Percentiles rank a stretch among this genome's conserved stretches.
These are phyloP conservation scores for Phaeodactylum tricornutum DNA, from an alignment of 108 stramenopile genomes.

Conservation along the genomic window DNA sequence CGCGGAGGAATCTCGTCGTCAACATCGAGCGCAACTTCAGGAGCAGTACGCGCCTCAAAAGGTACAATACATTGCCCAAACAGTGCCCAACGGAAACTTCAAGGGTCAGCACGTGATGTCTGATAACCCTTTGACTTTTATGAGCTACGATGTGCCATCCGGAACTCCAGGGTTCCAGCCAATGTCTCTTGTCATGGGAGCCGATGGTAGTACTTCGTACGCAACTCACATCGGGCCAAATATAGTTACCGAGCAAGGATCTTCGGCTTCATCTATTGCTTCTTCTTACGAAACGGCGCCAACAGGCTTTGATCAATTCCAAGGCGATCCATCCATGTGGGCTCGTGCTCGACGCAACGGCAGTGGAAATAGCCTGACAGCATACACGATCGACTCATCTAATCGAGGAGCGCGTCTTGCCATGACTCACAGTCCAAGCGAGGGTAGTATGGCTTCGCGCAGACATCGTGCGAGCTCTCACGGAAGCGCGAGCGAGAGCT, in stretches of 20 bases:
- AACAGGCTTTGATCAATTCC: conserved; percentile 17
- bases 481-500: conserved; percentile 16
- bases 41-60: conserved; percentile 2
- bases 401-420: conserved; percentile 3
- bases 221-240: too few relatives aligned
- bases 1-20: conserved; percentile 1
- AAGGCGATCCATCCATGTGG: conserved; percentile 18
- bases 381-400: too few relatives aligned
- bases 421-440: conserved; percentile 13
- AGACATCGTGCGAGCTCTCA: conserved; percentile 27
- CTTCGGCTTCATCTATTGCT: conserved; percentile 43
- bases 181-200: neutral
- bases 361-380: conserved; percentile 9
- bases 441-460: conserved; percentile 10
- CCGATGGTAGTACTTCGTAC: neutral
- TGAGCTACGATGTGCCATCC: too few relatives aligned
- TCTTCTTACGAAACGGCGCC: conserved; percentile 42
- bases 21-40: conserved; percentile 13
- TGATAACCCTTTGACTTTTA: neutral
- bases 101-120: conserved; percentile 1
- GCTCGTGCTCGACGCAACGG: conserved; percentile 11
- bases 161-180: neutral
- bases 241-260: conserved; percentile 2
- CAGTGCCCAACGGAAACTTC: conserved; percentile 2
- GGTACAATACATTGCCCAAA: conserved; percentile 7